Base-by-base conservation (phyloP, 2,329 filamentous ascomycete species). In the Exophiala xenobiotica region DNA sequence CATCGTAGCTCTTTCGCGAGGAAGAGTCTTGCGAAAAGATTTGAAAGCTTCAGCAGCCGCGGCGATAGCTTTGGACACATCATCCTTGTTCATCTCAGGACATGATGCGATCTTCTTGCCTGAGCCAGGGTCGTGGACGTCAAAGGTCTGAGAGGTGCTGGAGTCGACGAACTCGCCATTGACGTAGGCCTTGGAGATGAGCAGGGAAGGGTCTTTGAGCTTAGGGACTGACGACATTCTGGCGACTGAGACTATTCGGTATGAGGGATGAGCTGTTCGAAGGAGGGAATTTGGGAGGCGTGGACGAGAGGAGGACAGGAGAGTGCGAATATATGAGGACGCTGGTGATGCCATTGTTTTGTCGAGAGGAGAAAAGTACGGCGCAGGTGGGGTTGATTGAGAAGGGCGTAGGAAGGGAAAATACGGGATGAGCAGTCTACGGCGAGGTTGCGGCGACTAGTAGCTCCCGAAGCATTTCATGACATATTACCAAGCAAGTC, bases 151-250 rank as follows among this genome's bases (percentile, higher is more conserved):
- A 66, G 90, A 89, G 1, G 90, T 95, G 65, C 83, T 82, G 62
- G 92, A 88, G 62, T 80, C 79, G 56, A 95, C 81, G 88, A 91
- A 99, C 79, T 95, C 81, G 65, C 93, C 93, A 68, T 99, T 92
- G 65, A 97, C 85, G 67, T 92, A 96, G 64, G 83, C 74, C 67
- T 91, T 81, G 62, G 86, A 82, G 75, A 95, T 96, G 64, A 97
- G 81, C 54, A 99, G 80, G 19, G 86, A 88, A 27, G 82, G 81
- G 62, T 92, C 88, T 65, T 84, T 88, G 64, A 92, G 81, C 85
- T 62, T 59, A 27, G 60, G 60, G 9, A 58, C 59, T 33, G 57
- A 57, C 35, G 59, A 57, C 54, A 62, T 59, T 20, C 47, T 61
- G 31, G 60, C 59, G 39, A 56, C 49, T 22, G 60, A 61, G n/a